Base-by-base conservation (phyloP, 805 yeast species). In the Candida pseudofarinosa region DNA sequence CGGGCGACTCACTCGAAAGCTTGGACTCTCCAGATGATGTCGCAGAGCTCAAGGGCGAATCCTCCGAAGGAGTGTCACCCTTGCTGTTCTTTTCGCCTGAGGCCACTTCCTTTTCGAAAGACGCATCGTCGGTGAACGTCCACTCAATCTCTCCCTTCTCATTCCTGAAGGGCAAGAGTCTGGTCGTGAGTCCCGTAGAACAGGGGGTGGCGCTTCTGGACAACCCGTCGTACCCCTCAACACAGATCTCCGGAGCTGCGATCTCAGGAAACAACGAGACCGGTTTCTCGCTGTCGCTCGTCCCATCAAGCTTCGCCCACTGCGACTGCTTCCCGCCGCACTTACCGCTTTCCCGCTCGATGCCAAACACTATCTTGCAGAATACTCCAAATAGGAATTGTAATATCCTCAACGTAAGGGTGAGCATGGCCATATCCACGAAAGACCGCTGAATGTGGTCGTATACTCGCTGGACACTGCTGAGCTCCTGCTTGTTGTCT, bases 61-160 rank as follows among this genome's bases (percentile, higher is more conserved):
- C 7, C 17, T 32, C 34, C 7, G 17, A 32, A 7, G 34, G 23
- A 34, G 37, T n/a, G n/a, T 34, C 16, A 17, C 8, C 14, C 18
- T 12, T 30, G 17, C 17, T 17, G 13, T 7, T 10, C 42, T 6
- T 33, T 16, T 20, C 17, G 37, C 18, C 15, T 20, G 16, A 14
- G 13, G 16, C n/a, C 38, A 61, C 49, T 44, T 60, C 67, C 40
- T 50, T 40, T 4, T 56, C 65, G 13, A 56, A 49, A 28, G 42
- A 39, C 10, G 54, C 37, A 47, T 69, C 74, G 34, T 76, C 79
- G 18, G 75, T 71, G 42, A 80, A 69, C 13, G 71, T 70, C 79
- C 83, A 80, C 43, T 77, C 81, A 13, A 80, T 69, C 47, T 77
- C 79, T 3, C 85, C 86, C 28, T 70, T 67, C 13, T 57, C 60